Conservation (phyloP, 805 yeast species). For the Candida verbasci region DNA sequence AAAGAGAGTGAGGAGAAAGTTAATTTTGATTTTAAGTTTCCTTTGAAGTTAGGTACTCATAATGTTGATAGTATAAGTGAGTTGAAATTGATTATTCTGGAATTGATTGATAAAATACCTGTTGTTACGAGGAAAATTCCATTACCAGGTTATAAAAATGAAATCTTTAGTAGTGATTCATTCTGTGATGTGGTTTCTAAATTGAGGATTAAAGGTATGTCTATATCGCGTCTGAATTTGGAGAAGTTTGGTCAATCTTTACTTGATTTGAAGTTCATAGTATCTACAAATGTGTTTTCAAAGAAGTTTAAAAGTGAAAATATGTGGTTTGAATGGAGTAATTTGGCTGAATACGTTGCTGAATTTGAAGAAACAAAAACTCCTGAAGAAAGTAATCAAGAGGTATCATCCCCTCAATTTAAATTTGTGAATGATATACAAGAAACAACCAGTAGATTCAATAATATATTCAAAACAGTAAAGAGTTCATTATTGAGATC, state of each 20-base stretch:
- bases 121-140: constrained; percentile 30
- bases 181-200: constrained; percentile 24
- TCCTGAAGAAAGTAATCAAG: neutral
- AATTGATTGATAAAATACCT: constrained; percentile 20
- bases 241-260: constrained; percentile 40
- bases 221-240: constrained; percentile 31
- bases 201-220: constrained; percentile 26
- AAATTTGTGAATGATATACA: constrained; percentile 20
- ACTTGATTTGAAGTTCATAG: constrained; percentile 28
- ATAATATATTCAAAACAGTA: constrained; percentile 30
- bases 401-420: constrained; percentile 2
- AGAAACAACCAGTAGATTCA: constrained; percentile 22
- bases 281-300: constrained; percentile 26
- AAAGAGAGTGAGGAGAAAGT: neutral
- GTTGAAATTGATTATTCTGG: constrained; percentile 18
- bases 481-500: constrained; percentile 26
- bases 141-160: constrained; percentile 36
- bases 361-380: neutral
- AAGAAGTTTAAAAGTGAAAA: constrained; percentile 37
- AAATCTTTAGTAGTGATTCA: constrained; percentile 36
- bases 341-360: constrained; percentile 16
- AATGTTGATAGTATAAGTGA: constrained; percentile 14
- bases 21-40: constrained; percentile 20
- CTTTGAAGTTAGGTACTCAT: constrained; percentile 27
- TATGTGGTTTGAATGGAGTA: constrained; percentile 44